Base-by-base conservation (phyloP, 1,284 basidiomycete genomes). In the Malassezia psittaci region DNA sequence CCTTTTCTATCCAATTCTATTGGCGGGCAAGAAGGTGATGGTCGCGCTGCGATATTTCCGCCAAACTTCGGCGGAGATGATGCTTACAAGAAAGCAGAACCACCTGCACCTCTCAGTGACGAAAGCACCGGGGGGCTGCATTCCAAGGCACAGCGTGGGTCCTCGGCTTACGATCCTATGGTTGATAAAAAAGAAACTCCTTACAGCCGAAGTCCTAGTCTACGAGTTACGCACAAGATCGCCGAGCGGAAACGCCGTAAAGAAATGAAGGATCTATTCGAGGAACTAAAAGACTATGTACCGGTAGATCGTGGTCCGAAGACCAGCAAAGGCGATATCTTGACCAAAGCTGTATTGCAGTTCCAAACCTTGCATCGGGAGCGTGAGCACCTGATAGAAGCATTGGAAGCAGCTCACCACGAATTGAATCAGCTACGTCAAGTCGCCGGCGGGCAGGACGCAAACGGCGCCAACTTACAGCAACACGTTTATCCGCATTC, bases 211-310 rank as follows among this genome's bases (percentile, higher is more conserved):
- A 63, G 62, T 9, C 71, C 71, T 16, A 71, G 72, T 44, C 62
- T 72, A 24, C 52, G 70, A 3, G 68, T 71, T 15, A 69, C 63
- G 45, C 71, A 74, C 64, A 72, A 72, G 63, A 60, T 72, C 8
- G 71, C 71, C 6, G 71, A 74, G 49, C 59, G 71, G 21, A 74
- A 74, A 57, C 48, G 71, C 21, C 53, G 71, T 7, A 70, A 68
- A 51, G 71, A 74, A 54, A 74, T 74, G 71, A 74, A 74, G 59
- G 70, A 72, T 49, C 60, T 74, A 16, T 74, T 74, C 54, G 71
- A 74, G 34, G 71, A 72, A 38, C 58, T 74, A 19, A 57, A 69
- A 21, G 68, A 71, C 45, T 66, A 62, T 53, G 58, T 74, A 13
- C 71, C 71, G 13, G 63, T 67, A 15, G 69, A 73, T 48, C 62